Percentiles rank a stretch among this genome's conserved stretches.
Conservation (phyloP, 2,329 filamentous ascomycete species). For the Alternaria metachromatica region DNA sequence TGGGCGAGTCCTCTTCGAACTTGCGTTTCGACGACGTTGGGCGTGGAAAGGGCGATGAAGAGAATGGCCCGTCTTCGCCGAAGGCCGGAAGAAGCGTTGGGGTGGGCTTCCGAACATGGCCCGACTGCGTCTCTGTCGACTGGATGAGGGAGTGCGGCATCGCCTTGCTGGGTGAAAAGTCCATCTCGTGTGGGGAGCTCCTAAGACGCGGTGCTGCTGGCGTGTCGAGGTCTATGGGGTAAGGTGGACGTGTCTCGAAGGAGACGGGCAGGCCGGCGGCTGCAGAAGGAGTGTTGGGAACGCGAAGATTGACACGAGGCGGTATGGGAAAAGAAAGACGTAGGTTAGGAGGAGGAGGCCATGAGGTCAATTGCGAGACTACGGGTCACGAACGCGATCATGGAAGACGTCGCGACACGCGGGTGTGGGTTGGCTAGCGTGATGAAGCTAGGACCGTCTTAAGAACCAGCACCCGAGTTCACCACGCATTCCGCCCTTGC, state of each 20-base stretch:
- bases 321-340: constrained; percentile 18
- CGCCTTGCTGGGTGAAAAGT: constrained; percentile 37
- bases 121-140: constrained; percentile 32
- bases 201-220: constrained; percentile 36
- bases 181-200: constrained; percentile 37
- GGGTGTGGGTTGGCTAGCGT: constrained; percentile 22
- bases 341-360: constrained; percentile 42
- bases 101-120: constrained; percentile 58
- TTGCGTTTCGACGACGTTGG: constrained; percentile 69
- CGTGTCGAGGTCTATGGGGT: constrained; percentile 35
- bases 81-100: constrained; percentile 78
- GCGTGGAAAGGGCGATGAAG: constrained; percentile 78
- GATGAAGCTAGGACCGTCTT: constrained; percentile 31
- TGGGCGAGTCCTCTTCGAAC: constrained; percentile 57
- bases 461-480: constrained; percentile 27
- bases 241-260: constrained; percentile 35
- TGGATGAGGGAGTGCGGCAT: constrained; percentile 36
- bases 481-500: constrained; percentile 24
- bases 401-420: constrained; percentile 17
- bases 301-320: constrained; percentile 22
- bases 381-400: constrained; percentile 36
- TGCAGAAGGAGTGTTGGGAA: constrained; percentile 23
- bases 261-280: constrained; percentile 30
- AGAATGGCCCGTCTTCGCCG: constrained; percentile 66
- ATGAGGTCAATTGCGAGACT: constrained; percentile 44